phyloP scores from a whole-genome alignment of 2,329 filamentous ascomycete species.

The Fusarium falciforme region DNA sequence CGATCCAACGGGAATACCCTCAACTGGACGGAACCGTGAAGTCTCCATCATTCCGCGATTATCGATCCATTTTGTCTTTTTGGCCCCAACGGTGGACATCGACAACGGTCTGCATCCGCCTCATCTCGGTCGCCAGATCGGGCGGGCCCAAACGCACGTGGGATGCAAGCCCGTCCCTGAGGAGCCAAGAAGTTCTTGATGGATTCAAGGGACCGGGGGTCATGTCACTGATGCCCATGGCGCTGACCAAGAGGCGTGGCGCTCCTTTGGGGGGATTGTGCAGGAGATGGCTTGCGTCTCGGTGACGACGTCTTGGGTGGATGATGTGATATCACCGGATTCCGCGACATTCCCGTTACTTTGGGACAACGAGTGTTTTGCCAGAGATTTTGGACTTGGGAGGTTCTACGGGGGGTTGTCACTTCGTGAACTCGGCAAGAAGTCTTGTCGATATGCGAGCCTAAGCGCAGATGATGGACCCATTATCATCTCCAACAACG shows the following conservation, averaged over 20 bases:
- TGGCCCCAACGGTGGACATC: background rate
- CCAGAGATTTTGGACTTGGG: background rate
- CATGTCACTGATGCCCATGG: background rate
- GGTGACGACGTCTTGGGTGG: conserved; percentile 1
- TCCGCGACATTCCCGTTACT: background rate
- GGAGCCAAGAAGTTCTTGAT: background rate
- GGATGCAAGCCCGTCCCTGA: conserved; percentile 11
- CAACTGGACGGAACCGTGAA: background rate
- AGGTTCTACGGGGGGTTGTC: background rate
- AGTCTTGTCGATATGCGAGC: conserved; percentile 1
- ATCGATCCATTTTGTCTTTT: conserved; percentile 7
- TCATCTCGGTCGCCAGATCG: conserved; percentile 38
- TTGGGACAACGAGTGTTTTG: background rate
- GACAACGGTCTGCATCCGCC: background rate
- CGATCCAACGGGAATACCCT: conserved; percentile 13
- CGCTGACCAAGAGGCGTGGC: conserved; percentile 1
- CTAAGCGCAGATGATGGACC: background rate
- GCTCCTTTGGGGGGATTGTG: background rate
- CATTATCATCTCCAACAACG: background rate
- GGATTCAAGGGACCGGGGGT: background rate
- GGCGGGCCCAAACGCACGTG: conserved; percentile 33
- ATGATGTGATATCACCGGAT: background rate
- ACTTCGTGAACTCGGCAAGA: background rate
- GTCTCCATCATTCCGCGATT: background rate
- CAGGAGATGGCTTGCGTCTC: conserved; percentile 2